A percentile compares a stretch with the other conserved stretches of the same genome.
Evolutionary conservation across 768 basidiomycete species (phyloP).

Genomic region (Filobasidium wieringae): DNA sequence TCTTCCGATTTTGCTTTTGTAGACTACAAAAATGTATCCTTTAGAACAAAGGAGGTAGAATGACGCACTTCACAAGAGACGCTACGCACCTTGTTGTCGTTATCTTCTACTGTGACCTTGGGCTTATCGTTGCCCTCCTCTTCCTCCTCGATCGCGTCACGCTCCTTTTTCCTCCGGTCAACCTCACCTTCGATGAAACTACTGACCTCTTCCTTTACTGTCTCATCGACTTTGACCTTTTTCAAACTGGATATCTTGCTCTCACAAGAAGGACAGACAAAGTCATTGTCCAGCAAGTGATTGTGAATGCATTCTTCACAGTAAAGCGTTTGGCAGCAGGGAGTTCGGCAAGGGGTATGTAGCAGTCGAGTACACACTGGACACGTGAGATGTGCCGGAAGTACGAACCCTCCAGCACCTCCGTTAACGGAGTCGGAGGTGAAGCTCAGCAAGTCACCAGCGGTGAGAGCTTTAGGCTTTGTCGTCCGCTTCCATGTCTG

Average conservation of each 20-base stretch:
- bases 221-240: conserved; percentile 69
- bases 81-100: conserved; percentile 1
- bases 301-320: conserved; percentile 98
- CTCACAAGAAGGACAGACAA: conserved; percentile 79
- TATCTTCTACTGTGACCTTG: conserved; percentile 45
- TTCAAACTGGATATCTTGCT: conserved; percentile 80
- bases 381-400: conserved; percentile 49
- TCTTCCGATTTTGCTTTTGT: background rate
- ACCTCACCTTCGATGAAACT: conserved; percentile 63
- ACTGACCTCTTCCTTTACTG: conserved; percentile 59
- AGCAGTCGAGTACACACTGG: conserved; percentile 87
- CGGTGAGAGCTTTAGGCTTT: conserved; percentile 64
- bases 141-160: conserved; percentile 2
- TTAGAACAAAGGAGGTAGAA: too few relatives aligned
- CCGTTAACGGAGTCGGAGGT: conserved; percentile 55
- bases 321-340: conserved; percentile 79
- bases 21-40: background rate
- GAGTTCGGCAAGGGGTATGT: conserved; percentile 87
- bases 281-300: conserved; percentile 85
- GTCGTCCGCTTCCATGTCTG: conserved; percentile 87
- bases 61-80: background rate
- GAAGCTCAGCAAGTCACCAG: conserved; percentile 65
- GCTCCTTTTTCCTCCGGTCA: conserved; percentile 36
- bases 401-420: background rate
- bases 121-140: conserved; percentile 38